These are phyloP conservation scores for Acmispon strigosus DNA, from an alignment of 306 rosid genomes.

Conservation along the genomic window DNA sequence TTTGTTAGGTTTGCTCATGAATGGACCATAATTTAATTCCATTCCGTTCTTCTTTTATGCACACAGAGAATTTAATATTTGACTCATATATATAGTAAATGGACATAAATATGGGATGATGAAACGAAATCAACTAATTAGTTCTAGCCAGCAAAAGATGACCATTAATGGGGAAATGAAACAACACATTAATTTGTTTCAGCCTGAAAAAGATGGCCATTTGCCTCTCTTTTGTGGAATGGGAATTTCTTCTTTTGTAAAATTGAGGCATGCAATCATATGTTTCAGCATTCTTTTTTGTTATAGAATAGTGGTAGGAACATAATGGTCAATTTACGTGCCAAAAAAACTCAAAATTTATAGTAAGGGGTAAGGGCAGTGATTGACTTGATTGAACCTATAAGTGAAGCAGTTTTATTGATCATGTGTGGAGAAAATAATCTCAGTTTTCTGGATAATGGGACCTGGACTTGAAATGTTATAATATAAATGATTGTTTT, in stretches of 20 bases:
- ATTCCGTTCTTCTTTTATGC: neutral
- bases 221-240: neutral
- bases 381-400: neutral
- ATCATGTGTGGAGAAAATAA: neutral
- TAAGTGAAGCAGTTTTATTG: neutral
- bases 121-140: neutral
- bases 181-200: neutral
- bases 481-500: conserved; percentile 17
- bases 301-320: neutral
- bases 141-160: neutral
- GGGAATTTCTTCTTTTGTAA: neutral
- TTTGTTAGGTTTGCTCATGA: conserved; percentile 4
- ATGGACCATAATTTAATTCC: neutral
- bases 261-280: neutral
- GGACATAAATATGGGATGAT: neutral
- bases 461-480: conserved; percentile 5
- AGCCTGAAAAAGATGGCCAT: neutral
- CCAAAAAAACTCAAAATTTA: neutral
- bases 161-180: neutral
- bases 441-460: conserved; percentile 3
- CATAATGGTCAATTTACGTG: neutral
- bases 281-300: neutral
- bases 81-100: neutral
- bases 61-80: neutral
- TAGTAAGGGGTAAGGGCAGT: neutral